Percentiles rank a stretch among this genome's conserved stretches.
Conservation (phyloP, 2,329 filamentous ascomycete species). For the Hypoxylon sp. region DNA sequence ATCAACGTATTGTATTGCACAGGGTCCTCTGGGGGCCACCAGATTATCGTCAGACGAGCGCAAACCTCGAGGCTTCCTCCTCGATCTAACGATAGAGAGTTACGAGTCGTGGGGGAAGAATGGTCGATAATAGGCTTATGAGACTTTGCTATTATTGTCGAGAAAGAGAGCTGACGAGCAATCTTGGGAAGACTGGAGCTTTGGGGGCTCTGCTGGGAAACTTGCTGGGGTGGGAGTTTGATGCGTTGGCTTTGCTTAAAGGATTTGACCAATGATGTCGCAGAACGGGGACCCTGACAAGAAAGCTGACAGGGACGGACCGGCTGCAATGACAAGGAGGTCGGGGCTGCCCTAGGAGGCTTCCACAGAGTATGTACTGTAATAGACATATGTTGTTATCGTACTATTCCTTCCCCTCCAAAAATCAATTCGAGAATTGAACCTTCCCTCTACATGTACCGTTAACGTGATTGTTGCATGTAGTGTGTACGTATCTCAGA, state of each 20-base stretch:
- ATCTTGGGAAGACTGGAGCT: constrained; percentile 38
- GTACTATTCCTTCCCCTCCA: constrained; percentile 1
- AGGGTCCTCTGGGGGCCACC: constrained; percentile 30
- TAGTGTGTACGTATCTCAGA: background rate
- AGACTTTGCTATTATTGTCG: constrained; percentile 48
- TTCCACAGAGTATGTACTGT: background rate
- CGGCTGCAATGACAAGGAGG: constrained; percentile 44
- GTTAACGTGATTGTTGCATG: background rate
- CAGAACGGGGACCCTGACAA: constrained; percentile 40
- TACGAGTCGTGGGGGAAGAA: constrained; percentile 33
- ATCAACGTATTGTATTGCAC: constrained; percentile 25
- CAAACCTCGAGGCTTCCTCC: constrained; percentile 41
- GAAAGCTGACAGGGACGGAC: constrained; percentile 41
- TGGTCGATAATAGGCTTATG: constrained; percentile 46
- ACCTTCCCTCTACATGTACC: background rate
- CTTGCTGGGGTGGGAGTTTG: constrained; percentile 44
- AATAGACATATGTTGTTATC: background rate
- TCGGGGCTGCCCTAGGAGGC: constrained; percentile 29
- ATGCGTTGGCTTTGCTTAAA: constrained; percentile 54
- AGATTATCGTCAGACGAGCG: constrained; percentile 35
- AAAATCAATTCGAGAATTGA: background rate
- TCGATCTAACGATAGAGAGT: constrained; percentile 30
- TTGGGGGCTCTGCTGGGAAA: constrained; percentile 32
- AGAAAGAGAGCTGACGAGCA: constrained; percentile 41
- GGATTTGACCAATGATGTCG: constrained; percentile 44